These are phyloP conservation scores for Withania somnifera DNA, from an alignment of 305 asterid species.

Conservation along the genomic window DNA sequence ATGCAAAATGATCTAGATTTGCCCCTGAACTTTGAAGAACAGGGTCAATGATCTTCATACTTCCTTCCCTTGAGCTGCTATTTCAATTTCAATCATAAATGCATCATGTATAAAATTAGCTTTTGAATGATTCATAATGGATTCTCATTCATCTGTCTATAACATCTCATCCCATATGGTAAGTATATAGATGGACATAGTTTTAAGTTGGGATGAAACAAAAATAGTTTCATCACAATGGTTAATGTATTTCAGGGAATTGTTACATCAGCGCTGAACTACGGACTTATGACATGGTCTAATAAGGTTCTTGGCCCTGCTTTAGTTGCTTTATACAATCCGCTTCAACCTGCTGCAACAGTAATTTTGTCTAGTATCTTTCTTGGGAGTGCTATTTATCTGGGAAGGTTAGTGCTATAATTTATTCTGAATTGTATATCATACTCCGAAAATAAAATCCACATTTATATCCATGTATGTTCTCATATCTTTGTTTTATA, in stretches of 20 bases:
- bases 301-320: slow-evolving; percentile 88
- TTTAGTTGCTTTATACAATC: slow-evolving; percentile 80
- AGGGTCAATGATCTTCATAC: not conserved
- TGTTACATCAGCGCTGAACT: slow-evolving; percentile 83
- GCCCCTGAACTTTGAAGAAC: not conserved
- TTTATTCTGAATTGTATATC: not conserved
- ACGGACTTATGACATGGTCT: slow-evolving; percentile 83
- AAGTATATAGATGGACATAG: not conserved
- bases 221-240: not conserved
- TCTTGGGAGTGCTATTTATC: slow-evolving; percentile 82
- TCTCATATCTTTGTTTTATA: not conserved
- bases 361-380: slow-evolving; percentile 74
- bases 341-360: slow-evolving; percentile 89
- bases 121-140: not conserved
- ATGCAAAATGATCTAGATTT: not conserved
- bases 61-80: not conserved
- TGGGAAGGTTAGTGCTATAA: slow-evolving; percentile 60
- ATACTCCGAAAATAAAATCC: not conserved
- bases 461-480: not conserved
- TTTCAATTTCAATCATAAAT: not conserved
- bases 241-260: slow-evolving; percentile 43
- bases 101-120: not conserved
- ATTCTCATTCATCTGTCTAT: not conserved
- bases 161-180: not conserved
- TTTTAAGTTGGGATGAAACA: not conserved